These are phyloP conservation scores for Cyathus olla DNA, from an alignment of 1,284 basidiomycete genomes.

Conservation along the genomic window DNA sequence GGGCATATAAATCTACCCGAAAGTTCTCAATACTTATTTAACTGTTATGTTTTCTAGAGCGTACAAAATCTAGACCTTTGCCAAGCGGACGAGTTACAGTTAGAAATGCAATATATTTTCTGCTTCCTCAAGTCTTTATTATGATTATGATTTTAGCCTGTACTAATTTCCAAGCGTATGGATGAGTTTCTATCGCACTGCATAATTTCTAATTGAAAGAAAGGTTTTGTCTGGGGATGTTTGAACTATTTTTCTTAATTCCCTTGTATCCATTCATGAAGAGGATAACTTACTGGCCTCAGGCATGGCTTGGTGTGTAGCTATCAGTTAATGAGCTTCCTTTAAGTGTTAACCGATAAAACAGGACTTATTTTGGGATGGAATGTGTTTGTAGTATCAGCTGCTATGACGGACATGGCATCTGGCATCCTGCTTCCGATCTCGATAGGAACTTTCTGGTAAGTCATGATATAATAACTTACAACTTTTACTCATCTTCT, in stretches of 20 bases:
- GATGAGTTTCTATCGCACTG: no score
- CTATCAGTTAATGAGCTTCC: background rate
- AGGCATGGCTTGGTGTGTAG: slow-evolving; percentile 64
- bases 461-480: slow-evolving; percentile 4
- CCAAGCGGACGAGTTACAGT: slow-evolving; percentile 11
- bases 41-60: slow-evolving; percentile 10
- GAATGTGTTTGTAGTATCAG: slow-evolving; percentile 40
- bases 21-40: background rate
- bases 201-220: background rate
- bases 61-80: slow-evolving; percentile 21
- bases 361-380: slow-evolving; percentile 41
- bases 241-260: slow-evolving; percentile 55
- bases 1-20: background rate
- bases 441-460: slow-evolving; percentile 15
- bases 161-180: background rate
- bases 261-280: slow-evolving; percentile 73
- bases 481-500: slow-evolving; percentile 23
- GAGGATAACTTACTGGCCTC: slow-evolving; percentile 77
- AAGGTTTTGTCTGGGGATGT: slow-evolving; percentile 46
- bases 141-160: background rate
- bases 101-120: background rate
- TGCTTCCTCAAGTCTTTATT: background rate
- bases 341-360: background rate
- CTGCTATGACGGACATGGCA: slow-evolving; percentile 38
- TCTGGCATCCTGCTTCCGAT: slow-evolving; percentile 16